Evolutionary conservation across 2,329 filamentous ascomycete genomes (phyloP).

Genomic region (Westerdykella sp.): DNA sequence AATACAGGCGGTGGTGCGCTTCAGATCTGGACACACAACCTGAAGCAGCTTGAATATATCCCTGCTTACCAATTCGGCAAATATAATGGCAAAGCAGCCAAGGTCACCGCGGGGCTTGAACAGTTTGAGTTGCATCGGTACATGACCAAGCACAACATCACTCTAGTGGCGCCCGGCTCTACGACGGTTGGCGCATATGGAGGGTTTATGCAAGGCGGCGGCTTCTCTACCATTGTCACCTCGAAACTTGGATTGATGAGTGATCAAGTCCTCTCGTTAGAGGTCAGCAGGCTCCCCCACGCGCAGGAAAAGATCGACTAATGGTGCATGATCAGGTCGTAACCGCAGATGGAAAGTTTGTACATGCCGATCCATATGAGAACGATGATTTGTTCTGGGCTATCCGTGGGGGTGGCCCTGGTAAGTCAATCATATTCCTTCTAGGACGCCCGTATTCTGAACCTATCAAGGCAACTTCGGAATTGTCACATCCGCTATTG

Average conservation of each 20-base stretch:
- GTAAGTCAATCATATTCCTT: conserved; percentile 6
- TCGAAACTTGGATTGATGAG: conserved; percentile 36
- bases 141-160: conserved; percentile 18
- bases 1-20: conserved; percentile 25
- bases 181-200: conserved; percentile 44
- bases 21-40: conserved; percentile 19
- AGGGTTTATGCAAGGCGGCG: conserved; percentile 43
- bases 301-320: background rate
- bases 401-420: conserved; percentile 25
- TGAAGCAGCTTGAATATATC: conserved; percentile 24
- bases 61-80: conserved; percentile 11
- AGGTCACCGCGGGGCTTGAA: conserved; percentile 19
- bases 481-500: conserved; percentile 21
- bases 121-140: conserved; percentile 18
- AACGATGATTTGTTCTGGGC: conserved; percentile 28
- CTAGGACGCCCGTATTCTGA: conserved; percentile 1
- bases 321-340: conserved; percentile 8
- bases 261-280: conserved; percentile 21
- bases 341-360: conserved; percentile 20
- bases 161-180: conserved; percentile 16
- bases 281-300: conserved; percentile 1
- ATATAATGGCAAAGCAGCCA: conserved; percentile 22
- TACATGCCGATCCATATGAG: conserved; percentile 15
- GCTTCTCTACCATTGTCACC: conserved; percentile 46
- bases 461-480: conserved; percentile 20